These are phyloP conservation scores for Chenopodium album DNA, from an alignment of 148 eudicot genomes.

Conservation along the genomic window DNA sequence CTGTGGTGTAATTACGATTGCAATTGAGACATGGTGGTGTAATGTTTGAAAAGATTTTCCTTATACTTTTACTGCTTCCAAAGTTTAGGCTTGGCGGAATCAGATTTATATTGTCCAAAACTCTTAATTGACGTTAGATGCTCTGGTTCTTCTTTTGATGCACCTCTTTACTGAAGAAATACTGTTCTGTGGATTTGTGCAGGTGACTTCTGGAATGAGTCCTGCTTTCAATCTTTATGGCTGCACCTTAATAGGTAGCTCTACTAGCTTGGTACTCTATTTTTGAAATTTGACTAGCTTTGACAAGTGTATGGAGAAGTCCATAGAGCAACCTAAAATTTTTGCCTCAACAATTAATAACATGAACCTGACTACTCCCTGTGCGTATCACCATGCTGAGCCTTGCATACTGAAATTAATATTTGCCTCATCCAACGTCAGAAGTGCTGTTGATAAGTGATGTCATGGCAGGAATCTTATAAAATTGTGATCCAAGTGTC, in stretches of 20 bases:
- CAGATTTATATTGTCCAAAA: background rate
- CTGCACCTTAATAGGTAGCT: slow-evolving; percentile 87
- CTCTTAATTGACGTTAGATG: background rate
- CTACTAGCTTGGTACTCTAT: slow-evolving; percentile 6
- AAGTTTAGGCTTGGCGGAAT: background rate
- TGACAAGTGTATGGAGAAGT: background rate
- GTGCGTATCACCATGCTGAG: background rate
- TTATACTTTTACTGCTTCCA: background rate
- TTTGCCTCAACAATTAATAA: background rate
- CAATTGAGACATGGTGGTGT: background rate
- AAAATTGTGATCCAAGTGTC: background rate
- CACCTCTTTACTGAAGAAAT: background rate
- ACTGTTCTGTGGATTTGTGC: slow-evolving; percentile 4
- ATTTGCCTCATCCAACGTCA: background rate
- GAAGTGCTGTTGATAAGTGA: background rate
- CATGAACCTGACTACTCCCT: background rate
- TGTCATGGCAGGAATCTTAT: background rate
- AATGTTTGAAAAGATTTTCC: background rate
- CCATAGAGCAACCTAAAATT: background rate
- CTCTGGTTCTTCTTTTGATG: background rate
- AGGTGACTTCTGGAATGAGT: slow-evolving; percentile 99
- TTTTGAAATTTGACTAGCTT: background rate
- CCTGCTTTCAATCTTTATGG: slow-evolving; percentile 92
- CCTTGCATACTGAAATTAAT: background rate
- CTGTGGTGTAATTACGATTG: background rate